These are phyloP conservation scores for Colletotrichum filicis DNA, from an alignment of 2,329 filamentous ascomycete genomes.

Conservation along the genomic window DNA sequence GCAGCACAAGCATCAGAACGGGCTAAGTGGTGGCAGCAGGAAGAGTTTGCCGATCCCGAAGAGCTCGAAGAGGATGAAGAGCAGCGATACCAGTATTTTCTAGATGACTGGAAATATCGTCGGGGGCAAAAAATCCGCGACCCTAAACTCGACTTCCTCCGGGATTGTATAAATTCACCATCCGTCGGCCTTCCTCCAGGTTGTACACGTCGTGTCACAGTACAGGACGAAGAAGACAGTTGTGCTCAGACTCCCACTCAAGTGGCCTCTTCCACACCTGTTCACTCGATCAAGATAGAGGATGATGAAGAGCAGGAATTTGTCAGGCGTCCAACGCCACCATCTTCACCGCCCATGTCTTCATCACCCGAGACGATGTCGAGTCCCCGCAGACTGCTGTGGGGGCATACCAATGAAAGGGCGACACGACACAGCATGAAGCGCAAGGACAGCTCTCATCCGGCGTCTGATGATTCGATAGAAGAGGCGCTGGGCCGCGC, in stretches of 20 bases:
- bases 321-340: neutral
- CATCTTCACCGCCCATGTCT: neutral
- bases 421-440: neutral
- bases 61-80: neutral
- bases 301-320: neutral
- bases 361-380: neutral
- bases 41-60: neutral
- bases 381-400: neutral
- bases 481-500: neutral
- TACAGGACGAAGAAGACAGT: neutral
- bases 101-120: neutral
- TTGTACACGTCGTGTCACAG: too few relatives aligned
- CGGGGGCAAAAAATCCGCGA: too few relatives aligned
- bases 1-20: neutral
- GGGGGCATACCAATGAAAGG: neutral
- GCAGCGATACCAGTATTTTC: neutral
- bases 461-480: too few relatives aligned
- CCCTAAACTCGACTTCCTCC: too few relatives aligned
- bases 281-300: neutral
- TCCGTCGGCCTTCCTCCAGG: too few relatives aligned
- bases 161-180: too few relatives aligned
- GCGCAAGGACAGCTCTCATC: neutral
- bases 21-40: neutral
- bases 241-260: neutral
- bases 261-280: neutral